Conservation (phyloP, 495 filamentous ascomycete species). For the Talaromyces trachyspermus region DNA sequence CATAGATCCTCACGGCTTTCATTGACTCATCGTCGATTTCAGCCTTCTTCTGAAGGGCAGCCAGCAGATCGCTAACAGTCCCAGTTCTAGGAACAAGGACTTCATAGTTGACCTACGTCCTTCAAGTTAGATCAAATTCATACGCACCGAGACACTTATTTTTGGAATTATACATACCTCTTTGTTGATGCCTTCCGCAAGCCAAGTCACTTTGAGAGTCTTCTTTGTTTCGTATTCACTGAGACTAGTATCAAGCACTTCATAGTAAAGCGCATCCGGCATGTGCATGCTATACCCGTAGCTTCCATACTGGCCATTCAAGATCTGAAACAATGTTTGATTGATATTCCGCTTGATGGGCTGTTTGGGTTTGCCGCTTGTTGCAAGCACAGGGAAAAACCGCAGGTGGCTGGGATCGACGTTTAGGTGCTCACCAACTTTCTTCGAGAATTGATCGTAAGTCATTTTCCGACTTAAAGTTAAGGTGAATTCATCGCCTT, state of each 20-base stretch:
- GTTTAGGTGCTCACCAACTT: slow-evolving; percentile 72
- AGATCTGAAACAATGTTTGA: slow-evolving; percentile 61
- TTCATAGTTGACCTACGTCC: slow-evolving; percentile 58
- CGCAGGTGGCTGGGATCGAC: slow-evolving; percentile 80
- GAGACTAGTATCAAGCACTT: slow-evolving; percentile 87
- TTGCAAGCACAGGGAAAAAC: slow-evolving; percentile 75
- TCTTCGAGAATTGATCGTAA: slow-evolving; percentile 83
- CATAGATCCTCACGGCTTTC: slow-evolving; percentile 65
- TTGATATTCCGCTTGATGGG: slow-evolving; percentile 64
- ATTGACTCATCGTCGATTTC: slow-evolving; percentile 66
- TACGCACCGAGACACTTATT: slow-evolving; percentile 4
- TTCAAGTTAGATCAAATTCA: slow-evolving; percentile 15
- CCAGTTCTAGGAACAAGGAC: slow-evolving; percentile 80
- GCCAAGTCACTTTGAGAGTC: slow-evolving; percentile 67
- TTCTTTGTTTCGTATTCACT: slow-evolving; percentile 91
- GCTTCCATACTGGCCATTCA: slow-evolving; percentile 56
- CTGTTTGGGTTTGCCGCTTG: slow-evolving; percentile 63
- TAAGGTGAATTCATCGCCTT: slow-evolving; percentile 58
- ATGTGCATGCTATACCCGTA: slow-evolving; percentile 62
- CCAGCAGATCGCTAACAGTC: slow-evolving; percentile 65
- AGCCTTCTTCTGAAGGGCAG: slow-evolving; percentile 68
- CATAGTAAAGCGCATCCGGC: slow-evolving; percentile 74
- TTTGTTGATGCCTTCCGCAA: slow-evolving; percentile 86
- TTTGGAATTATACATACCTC: slow-evolving; percentile 51
- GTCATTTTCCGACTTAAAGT: slow-evolving; percentile 77